Conservation (phyloP, 2,329 filamentous ascomycete species). For the Trichoderma gracile region DNA sequence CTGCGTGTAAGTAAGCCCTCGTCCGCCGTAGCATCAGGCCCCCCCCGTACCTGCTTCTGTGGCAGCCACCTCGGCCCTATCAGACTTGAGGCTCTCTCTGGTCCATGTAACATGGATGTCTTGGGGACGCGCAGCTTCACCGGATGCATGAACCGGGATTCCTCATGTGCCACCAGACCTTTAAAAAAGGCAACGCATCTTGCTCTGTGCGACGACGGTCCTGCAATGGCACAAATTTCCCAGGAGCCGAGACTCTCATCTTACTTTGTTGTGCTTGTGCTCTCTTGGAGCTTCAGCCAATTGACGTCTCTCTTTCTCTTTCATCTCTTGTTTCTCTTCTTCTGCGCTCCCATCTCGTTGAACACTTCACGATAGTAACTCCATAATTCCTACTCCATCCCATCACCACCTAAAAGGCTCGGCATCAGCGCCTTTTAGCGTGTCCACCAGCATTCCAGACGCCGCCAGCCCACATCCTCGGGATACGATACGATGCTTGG, state of each 20-base stretch:
- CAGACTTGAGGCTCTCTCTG: not conserved
- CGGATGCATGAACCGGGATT: constrained; percentile 22
- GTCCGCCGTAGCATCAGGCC: too few species aligned
- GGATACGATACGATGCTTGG: too few species aligned
- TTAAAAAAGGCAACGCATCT: not conserved
- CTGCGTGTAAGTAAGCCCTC: too few species aligned
- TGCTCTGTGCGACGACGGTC: not conserved
- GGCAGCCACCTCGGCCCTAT: not conserved
- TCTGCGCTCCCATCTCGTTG: too few species aligned
- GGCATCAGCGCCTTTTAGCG: not conserved
- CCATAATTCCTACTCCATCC: too few species aligned
- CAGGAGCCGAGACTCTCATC: constrained; percentile 8
- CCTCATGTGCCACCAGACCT: constrained; percentile 1
- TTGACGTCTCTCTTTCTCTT: not conserved
- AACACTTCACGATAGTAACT: too few species aligned
- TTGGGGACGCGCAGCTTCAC: constrained; percentile 21
- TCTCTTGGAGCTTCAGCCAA: not conserved
- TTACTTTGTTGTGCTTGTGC: not conserved
- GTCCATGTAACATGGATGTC: too few species aligned
- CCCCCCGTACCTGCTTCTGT: too few species aligned
- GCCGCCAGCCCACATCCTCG: not conserved
- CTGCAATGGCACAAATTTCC: constrained; percentile 21
- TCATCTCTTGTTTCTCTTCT: not conserved
- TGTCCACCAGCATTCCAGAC: not conserved
- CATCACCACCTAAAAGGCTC: not conserved